Base-by-base conservation (phyloP, 169 alveolate species). In the Perkinsus chesapeaki region DNA sequence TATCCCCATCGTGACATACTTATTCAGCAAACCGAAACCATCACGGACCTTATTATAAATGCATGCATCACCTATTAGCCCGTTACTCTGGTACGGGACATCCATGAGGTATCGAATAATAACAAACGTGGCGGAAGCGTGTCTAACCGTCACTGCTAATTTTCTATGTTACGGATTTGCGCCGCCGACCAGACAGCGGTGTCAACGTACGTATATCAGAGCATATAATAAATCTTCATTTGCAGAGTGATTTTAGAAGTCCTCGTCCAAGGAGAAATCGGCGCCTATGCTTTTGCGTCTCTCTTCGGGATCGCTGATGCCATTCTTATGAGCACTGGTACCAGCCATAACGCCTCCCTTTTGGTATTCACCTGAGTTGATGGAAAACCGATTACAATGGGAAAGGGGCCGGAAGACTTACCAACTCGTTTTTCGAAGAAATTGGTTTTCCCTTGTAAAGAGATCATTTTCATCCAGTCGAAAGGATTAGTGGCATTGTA, bases 381-480 rank as follows among this genome's bases (percentile, higher is more conserved):
- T 3, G 82, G 7, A 60, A 34, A 60, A 47, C 19, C 72, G 19
- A n/a, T n/a, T n/a, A 47, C 72, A 19, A 47, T 10, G 72, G 9
- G 19, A 47, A 47, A 47, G 19, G 19, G 27, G 72, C 9, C 19
- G 9, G 27, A 19, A 47, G 19, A 47, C 31, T 60, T 60, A 60
- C 99, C 99, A 34, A 98, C 99, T 91, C 99, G 96, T 96, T 98
- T 98, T 96, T 99, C 99, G 95, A 99, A 99, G 98, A 99, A 99
- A 96, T 99, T 99, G 92, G 99, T 99, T 95, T 99, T 99, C 91
- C 99, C 99, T 96, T 97, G 94, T 39, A 99, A 96, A 10, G 99
- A 98, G 92, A 99, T 99, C 97, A 99, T 97, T 93, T 99, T 99
- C 99, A 98, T 98, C 99, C 99, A 99, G 94, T 98, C 99, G 95